These are phyloP conservation scores for Talaromyces sp. DNA, from an alignment of 2,329 filamentous ascomycete genomes.

Conservation along the genomic window DNA sequence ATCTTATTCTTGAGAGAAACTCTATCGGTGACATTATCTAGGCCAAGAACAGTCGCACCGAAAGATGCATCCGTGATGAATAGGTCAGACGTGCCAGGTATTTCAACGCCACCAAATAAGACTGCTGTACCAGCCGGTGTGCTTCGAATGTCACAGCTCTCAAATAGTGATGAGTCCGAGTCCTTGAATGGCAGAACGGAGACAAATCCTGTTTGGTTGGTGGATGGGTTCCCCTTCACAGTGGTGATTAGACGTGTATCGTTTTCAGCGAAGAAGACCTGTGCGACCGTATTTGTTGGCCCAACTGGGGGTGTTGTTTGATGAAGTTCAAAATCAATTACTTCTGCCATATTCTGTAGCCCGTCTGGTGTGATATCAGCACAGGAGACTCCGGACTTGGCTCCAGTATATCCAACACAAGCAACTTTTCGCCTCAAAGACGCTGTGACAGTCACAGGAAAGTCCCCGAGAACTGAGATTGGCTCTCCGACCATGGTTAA, in stretches of 20 bases:
- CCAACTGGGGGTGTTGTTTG: constrained; percentile 63
- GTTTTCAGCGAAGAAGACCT: constrained; percentile 62
- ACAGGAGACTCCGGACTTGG: constrained; percentile 42
- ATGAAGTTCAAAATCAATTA: constrained; percentile 50
- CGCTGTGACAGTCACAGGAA: constrained; percentile 43
- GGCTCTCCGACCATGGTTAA: constrained; percentile 38
- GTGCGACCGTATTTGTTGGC: constrained; percentile 62
- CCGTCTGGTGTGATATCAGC: constrained; percentile 33
- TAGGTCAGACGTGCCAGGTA: constrained; percentile 50
- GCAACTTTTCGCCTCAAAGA: constrained; percentile 39
- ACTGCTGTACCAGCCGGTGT: constrained; percentile 60
- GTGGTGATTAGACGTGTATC: constrained; percentile 56
- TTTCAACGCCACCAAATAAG: constrained; percentile 56
- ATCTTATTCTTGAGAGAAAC: constrained; percentile 44
- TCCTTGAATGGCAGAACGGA: constrained; percentile 53
- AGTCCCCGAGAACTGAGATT: constrained; percentile 37
- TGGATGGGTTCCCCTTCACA: constrained; percentile 62
- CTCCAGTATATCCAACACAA: constrained; percentile 43
- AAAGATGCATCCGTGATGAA: constrained; percentile 64
- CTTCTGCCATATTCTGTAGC: constrained; percentile 35
- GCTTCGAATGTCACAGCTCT: constrained; percentile 35
- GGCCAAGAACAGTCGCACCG: constrained; percentile 54
- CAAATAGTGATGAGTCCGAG: constrained; percentile 3
- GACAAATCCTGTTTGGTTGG: constrained; percentile 61
- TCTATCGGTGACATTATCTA: constrained; percentile 37